phyloP scores from a whole-genome alignment of 1,139 yeast species.

The Spathaspora sp. region DNA sequence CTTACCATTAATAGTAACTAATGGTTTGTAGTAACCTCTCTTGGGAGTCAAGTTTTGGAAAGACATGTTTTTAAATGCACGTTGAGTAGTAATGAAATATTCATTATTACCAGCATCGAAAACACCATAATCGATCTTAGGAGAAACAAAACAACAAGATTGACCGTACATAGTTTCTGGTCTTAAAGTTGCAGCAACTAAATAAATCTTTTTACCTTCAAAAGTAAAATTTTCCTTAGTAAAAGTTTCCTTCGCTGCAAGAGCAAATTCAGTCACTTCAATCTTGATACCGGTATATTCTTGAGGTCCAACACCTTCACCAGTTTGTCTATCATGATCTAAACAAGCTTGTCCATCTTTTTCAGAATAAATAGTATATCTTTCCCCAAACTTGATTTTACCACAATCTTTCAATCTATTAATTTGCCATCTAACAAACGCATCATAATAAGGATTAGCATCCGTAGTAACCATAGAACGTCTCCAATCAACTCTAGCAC shows the following conservation, averaged over 20 bases:
- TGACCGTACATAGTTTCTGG: constrained; percentile 99
- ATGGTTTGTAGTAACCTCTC: constrained; percentile 75
- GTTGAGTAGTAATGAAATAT: constrained; percentile 84
- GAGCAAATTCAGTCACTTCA: constrained; percentile 60
- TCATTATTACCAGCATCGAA: constrained; percentile 81
- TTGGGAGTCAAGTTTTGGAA: constrained; percentile 90
- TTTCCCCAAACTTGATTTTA: constrained; percentile 95
- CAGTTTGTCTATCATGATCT: constrained; percentile 97
- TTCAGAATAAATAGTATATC: constrained; percentile 95
- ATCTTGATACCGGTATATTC: constrained; percentile 95
- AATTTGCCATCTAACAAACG: constrained; percentile 96
- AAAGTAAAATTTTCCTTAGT: constrained; percentile 43
- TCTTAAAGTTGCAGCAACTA: constrained; percentile 96
- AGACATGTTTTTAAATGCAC: constrained; percentile 98
- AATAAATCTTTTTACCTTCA: constrained; percentile 61
- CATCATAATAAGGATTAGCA: constrained; percentile 90
- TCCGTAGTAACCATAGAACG: constrained; percentile 95
- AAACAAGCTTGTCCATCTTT: constrained; percentile 99
- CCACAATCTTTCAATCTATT: constrained; percentile 81
- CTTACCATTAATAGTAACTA: constrained; percentile 63
- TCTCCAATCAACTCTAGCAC: constrained; percentile 98
- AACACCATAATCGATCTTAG: constrained; percentile 88
- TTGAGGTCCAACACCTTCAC: constrained; percentile 97
- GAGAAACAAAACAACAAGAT: constrained; percentile 96
- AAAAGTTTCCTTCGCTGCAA: constrained; percentile 52